These are phyloP conservation scores for Ogataea wickerhamii DNA, from an alignment of 805 yeast genomes.

Conservation along the genomic window DNA sequence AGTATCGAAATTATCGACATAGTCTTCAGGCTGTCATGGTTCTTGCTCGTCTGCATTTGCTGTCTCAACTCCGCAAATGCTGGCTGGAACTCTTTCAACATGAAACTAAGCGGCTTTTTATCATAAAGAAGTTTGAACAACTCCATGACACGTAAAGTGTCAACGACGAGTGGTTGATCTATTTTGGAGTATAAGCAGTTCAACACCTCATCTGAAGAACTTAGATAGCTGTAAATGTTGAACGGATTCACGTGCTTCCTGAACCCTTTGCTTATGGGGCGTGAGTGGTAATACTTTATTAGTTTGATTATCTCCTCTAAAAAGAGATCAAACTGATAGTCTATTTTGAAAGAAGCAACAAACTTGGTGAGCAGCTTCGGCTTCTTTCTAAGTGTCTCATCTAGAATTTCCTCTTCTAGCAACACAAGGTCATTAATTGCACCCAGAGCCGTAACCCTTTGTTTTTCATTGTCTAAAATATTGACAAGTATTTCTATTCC, in stretches of 20 bases:
- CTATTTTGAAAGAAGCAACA: constrained; percentile 12
- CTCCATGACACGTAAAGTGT: constrained; percentile 10
- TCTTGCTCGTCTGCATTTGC: neutral
- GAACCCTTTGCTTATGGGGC: constrained; percentile 2
- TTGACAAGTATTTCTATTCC: constrained; percentile 17
- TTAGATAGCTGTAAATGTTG: constrained; percentile 15
- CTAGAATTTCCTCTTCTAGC: constrained; percentile 14
- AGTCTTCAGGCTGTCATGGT: neutral
- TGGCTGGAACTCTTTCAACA: constrained; percentile 12
- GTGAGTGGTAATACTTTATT: constrained; percentile 5
- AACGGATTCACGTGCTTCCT: constrained; percentile 9
- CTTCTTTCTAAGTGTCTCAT: constrained; percentile 12
- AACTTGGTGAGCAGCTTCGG: constrained; percentile 11
- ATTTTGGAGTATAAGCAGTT: constrained; percentile 12
- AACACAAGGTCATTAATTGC: constrained; percentile 9
- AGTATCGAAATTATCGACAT: neutral
- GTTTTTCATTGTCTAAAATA: constrained; percentile 12
- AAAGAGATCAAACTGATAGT: constrained; percentile 10
- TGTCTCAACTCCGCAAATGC: constrained; percentile 14
- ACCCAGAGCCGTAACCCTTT: constrained; percentile 9
- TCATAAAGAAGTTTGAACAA: constrained; percentile 12
- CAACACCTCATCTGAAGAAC: constrained; percentile 17
- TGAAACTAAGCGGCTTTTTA: constrained; percentile 12
- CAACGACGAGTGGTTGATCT: constrained; percentile 14
- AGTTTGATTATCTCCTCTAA: constrained; percentile 10